Evolutionary conservation across 192 early-diverging fungal genomes (phyloP).

Genomic region (Backusella australiensis): DNA sequence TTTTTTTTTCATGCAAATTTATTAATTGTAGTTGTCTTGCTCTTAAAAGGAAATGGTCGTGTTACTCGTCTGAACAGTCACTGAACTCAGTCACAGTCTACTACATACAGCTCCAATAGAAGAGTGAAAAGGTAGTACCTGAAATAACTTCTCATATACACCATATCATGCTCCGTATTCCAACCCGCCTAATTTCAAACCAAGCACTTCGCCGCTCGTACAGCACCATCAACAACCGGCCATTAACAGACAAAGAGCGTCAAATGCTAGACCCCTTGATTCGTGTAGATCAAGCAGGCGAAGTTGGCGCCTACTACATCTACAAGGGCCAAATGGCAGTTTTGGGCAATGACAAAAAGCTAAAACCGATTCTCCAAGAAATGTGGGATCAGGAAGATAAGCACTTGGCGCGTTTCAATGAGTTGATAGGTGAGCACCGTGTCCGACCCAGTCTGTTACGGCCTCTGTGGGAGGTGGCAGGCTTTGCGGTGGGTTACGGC

Average conservation of each 20-base stretch:
- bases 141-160: too few species aligned
- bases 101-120: background rate
- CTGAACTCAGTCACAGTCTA: background rate
- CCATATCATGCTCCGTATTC: background rate
- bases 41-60: background rate
- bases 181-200: background rate
- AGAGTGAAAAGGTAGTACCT: too few species aligned
- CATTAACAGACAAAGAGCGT: slow-evolving; percentile 51
- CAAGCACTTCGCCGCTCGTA: background rate
- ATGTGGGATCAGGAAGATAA: slow-evolving; percentile 96
- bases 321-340: slow-evolving; percentile 94
- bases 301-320: slow-evolving; percentile 93
- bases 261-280: slow-evolving; percentile 72
- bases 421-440: slow-evolving; percentile 67
- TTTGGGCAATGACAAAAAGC: slow-evolving; percentile 62
- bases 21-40: background rate
- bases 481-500: slow-evolving; percentile 80
- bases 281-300: slow-evolving; percentile 96
- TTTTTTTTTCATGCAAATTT: background rate
- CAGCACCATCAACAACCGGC: background rate
- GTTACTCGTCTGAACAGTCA: background rate
- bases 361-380: slow-evolving; percentile 75
- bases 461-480: slow-evolving; percentile 85
- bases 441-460: slow-evolving; percentile 84
- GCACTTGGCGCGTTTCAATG: slow-evolving; percentile 80